Evolutionary conservation across 306 rosid species (phyloP).

Genomic region (Potentilla sterilis): DNA sequence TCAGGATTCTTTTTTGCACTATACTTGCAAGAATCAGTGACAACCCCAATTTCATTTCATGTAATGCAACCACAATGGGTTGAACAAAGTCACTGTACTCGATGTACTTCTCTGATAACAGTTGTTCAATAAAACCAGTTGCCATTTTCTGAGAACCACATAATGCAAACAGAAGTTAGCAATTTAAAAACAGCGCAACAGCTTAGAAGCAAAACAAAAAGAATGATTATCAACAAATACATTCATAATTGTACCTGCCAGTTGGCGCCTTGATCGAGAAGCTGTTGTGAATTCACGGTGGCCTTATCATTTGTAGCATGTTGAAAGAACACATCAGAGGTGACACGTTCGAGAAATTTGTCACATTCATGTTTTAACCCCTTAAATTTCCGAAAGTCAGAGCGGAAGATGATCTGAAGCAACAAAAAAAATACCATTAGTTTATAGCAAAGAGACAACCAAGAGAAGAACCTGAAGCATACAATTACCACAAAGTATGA

Average conservation of each 20-base stretch:
- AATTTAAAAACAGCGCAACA: background rate
- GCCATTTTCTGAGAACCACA: constrained; percentile 58
- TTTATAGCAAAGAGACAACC: background rate
- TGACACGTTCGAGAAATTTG: constrained; percentile 53
- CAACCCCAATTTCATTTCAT: constrained; percentile 86
- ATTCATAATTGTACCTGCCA: constrained; percentile 61
- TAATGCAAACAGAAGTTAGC: constrained; percentile 13
- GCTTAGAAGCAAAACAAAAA: background rate
- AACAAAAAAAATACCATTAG: constrained; percentile 17
- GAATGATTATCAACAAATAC: background rate
- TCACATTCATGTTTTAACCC: constrained; percentile 60
- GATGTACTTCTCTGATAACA: constrained; percentile 44
- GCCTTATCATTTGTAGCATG: constrained; percentile 48
- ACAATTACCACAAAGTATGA: background rate
- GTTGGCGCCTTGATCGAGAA: constrained; percentile 43
- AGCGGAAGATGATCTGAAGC: constrained; percentile 67
- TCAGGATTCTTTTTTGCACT: constrained; percentile 35
- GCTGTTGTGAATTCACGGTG: constrained; percentile 41
- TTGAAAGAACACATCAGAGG: constrained; percentile 49
- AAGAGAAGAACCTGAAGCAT: background rate
- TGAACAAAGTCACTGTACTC: constrained; percentile 66
- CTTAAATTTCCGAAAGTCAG: constrained; percentile 63
- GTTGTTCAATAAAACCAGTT: constrained; percentile 55
- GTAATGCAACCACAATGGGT: constrained; percentile 85
- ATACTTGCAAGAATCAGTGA: constrained; percentile 57